Conservation (phyloP, 179 eudicot genomes). For the Drosera spatulata region DNA sequence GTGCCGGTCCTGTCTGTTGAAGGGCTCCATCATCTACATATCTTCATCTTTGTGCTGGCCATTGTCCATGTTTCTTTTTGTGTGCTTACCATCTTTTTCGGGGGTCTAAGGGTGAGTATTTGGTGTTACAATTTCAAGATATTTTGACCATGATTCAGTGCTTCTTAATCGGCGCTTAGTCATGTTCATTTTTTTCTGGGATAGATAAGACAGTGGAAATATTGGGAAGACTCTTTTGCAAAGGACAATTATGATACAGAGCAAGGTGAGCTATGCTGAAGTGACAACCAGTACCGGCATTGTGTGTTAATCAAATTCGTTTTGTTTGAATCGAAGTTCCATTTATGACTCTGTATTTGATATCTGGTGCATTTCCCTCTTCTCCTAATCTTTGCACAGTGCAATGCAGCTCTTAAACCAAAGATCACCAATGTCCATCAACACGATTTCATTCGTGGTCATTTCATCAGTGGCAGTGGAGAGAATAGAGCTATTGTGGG, state of each 20-base stretch:
- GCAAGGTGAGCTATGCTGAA: slow-evolving; percentile 25
- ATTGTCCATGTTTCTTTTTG: slow-evolving; percentile 80
- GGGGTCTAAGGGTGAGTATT: slow-evolving; percentile 57
- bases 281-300: too few relatives aligned
- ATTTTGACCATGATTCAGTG: background rate
- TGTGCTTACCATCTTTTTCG: slow-evolving; percentile 70
- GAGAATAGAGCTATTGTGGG: slow-evolving; percentile 39
- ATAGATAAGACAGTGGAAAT: slow-evolving; percentile 90
- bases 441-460: slow-evolving; percentile 71
- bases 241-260: slow-evolving; percentile 46
- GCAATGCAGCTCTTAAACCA: slow-evolving; percentile 42
- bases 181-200: slow-evolving; percentile 1
- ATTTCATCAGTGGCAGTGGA: slow-evolving; percentile 53
- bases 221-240: slow-evolving; percentile 66
- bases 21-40: too few relatives aligned
- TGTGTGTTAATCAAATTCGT: too few relatives aligned
- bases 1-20: too few relatives aligned
- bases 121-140: background rate
- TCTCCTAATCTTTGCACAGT: background rate
- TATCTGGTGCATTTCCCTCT: background rate
- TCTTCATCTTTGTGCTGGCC: slow-evolving; percentile 40
- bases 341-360: background rate
- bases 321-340: too few relatives aligned
- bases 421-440: slow-evolving; percentile 63
- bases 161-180: background rate